A percentile compares a stretch with the other conserved stretches of the same genome.
phyloP scores from a whole-genome alignment of 2,329 filamentous ascomycete species.

The Aquanectria penicillioides region DNA sequence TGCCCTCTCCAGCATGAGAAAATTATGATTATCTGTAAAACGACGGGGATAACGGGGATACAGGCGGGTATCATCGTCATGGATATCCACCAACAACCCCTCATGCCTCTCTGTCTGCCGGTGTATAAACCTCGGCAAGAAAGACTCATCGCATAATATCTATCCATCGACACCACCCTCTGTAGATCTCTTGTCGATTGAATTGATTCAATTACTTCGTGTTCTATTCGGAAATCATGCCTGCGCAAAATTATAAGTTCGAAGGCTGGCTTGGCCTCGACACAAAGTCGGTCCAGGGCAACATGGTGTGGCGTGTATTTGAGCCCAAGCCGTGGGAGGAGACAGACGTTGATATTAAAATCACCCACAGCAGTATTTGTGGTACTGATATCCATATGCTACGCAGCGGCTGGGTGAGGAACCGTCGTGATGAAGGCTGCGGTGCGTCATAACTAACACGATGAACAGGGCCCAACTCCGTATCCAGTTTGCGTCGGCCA shows the following conservation, averaged over 20 bases:
- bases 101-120: neutral
- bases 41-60: neutral
- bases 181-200: neutral
- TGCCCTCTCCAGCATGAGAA: neutral
- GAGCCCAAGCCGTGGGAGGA: constrained; percentile 72
- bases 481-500: constrained; percentile 68
- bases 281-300: constrained; percentile 54
- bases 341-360: constrained; percentile 70
- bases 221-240: neutral
- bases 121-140: constrained; percentile 9
- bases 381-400: constrained; percentile 69
- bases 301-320: constrained; percentile 64
- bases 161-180: neutral
- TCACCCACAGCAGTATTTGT: constrained; percentile 73
- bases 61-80: neutral
- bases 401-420: constrained; percentile 59
- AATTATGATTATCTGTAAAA: neutral
- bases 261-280: constrained; percentile 61
- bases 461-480: neutral
- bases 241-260: constrained; percentile 53
- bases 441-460: neutral
- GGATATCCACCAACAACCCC: neutral
- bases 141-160: neutral
- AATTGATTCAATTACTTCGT: neutral
- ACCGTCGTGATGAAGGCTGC: too few species aligned